phyloP scores from a whole-genome alignment of 495 filamentous ascomycete species.

The Lophium mytilinum region DNA sequence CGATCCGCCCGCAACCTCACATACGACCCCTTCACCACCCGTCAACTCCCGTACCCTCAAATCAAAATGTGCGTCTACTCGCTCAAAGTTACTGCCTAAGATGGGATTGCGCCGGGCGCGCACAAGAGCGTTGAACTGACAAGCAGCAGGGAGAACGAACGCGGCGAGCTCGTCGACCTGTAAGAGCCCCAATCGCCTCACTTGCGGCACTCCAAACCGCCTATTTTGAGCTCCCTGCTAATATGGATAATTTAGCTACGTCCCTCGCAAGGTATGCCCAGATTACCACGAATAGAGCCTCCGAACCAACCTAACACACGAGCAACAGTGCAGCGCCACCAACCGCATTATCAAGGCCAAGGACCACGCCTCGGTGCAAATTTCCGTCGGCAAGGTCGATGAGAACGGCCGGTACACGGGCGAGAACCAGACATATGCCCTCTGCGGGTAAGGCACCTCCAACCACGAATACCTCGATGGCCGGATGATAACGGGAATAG shows the following conservation, averaged over 20 bases:
- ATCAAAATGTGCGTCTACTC: no score
- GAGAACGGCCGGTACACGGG: constrained; percentile 86
- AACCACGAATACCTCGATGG: no score
- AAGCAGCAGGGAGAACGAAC: constrained; percentile 80
- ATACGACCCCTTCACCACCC: no score
- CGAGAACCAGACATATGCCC: constrained; percentile 94
- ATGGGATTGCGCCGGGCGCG: no score
- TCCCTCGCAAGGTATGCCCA: constrained; percentile 63
- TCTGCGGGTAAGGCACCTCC: constrained; percentile 53
- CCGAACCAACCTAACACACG: no score
- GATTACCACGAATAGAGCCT: no score
- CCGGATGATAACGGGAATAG: no score
- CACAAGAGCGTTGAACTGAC: no score
- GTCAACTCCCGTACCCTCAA: no score
- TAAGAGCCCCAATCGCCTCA: constrained; percentile 42
- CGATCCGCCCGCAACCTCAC: no score
- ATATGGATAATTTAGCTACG: constrained; percentile 47
- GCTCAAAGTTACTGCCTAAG: no score
- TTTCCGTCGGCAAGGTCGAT: constrained; percentile 41
- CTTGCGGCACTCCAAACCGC: constrained; percentile 15
- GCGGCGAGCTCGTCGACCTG: constrained; percentile 99
- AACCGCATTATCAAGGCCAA: constrained; percentile 95
- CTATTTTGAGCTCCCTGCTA: not conserved
- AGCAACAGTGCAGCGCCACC: constrained; percentile 34
- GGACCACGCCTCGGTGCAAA: constrained; percentile 46